phyloP scores from a whole-genome alignment of 257 asterid species.

The Ajuga chamaepitys region DNA sequence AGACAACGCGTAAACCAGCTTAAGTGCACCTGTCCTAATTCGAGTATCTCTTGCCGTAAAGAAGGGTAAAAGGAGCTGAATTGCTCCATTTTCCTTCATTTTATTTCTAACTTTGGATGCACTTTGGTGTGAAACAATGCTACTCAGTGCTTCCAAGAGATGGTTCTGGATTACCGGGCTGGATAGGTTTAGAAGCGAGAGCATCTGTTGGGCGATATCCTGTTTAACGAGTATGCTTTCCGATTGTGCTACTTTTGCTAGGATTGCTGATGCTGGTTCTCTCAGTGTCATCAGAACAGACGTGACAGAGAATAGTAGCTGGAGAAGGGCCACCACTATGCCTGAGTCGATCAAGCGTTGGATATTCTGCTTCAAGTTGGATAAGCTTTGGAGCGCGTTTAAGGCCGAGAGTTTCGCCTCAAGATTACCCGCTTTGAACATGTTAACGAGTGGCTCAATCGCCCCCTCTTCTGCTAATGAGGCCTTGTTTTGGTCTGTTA shows the following conservation, averaged over 20 bases:
- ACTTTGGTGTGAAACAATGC: slow-evolving; percentile 46
- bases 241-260: slow-evolving; percentile 71
- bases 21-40: slow-evolving; percentile 46
- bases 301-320: slow-evolving; percentile 91
- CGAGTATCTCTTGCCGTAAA: slow-evolving; percentile 32
- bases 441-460: slow-evolving; percentile 54
- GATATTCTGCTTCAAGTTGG: slow-evolving; percentile 46
- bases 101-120: slow-evolving; percentile 47
- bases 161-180: slow-evolving; percentile 71
- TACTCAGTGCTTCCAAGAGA: slow-evolving; percentile 63
- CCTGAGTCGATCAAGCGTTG: slow-evolving; percentile 49
- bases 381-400: slow-evolving; percentile 54
- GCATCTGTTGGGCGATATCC: slow-evolving; percentile 78
- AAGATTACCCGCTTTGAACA: slow-evolving; percentile 74
- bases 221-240: slow-evolving; percentile 56
- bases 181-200: slow-evolving; percentile 66
- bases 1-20: slow-evolving; percentile 41
- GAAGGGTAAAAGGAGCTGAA: slow-evolving; percentile 65
- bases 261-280: slow-evolving; percentile 90
- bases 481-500: slow-evolving; percentile 61
- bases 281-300: slow-evolving; percentile 76
- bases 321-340: slow-evolving; percentile 47
- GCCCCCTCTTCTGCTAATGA: slow-evolving; percentile 67
- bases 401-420: slow-evolving; percentile 73
- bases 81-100: slow-evolving; percentile 68